Percentiles rank a stretch among this genome's conserved stretches.
Conservation (phyloP, 495 filamentous ascomycete genomes). For the Alectoria sarmentosa region DNA sequence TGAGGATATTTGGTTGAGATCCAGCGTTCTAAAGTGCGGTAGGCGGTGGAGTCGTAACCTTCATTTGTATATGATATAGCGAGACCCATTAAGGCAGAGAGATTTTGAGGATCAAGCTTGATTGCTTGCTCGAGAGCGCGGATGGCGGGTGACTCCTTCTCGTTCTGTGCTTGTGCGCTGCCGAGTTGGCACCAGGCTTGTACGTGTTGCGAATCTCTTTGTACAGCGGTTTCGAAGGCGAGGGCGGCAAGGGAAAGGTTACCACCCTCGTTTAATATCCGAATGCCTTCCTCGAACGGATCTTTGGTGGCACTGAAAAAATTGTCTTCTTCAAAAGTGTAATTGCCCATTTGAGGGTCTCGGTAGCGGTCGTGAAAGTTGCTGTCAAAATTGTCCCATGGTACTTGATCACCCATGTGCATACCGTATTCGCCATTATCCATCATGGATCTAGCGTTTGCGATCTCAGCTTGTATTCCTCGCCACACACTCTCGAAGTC, state of each 20-base stretch:
- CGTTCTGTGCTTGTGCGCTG: conserved; percentile 90
- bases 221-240: conserved; percentile 94
- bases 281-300: conserved; percentile 83
- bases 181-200: conserved; percentile 92
- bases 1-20: conserved; percentile 84
- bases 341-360: conserved; percentile 75
- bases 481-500: conserved; percentile 89
- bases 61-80: conserved; percentile 99
- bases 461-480: conserved; percentile 75
- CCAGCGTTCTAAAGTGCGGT: conserved; percentile 96
- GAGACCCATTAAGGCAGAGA: conserved; percentile 86
- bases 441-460: conserved; percentile 59
- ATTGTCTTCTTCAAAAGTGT: conserved; percentile 93
- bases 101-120: conserved; percentile 77
- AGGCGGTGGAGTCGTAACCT: conserved; percentile 93
- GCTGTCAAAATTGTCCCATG: conserved; percentile 62
- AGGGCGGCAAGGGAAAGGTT: conserved; percentile 91
- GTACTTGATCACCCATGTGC: conserved; percentile 50
- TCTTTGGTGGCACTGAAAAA: conserved; percentile 67
- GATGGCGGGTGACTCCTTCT: conserved; percentile 97
- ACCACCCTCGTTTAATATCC: conserved; percentile 84
- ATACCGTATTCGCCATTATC: conserved; percentile 56
- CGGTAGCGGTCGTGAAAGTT: conserved; percentile 37
- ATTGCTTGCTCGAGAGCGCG: conserved; percentile 91
- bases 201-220: conserved; percentile 78